These are phyloP conservation scores for Phytophthora constricta DNA, from an alignment of 352 stramenopile species.

Conservation along the genomic window DNA sequence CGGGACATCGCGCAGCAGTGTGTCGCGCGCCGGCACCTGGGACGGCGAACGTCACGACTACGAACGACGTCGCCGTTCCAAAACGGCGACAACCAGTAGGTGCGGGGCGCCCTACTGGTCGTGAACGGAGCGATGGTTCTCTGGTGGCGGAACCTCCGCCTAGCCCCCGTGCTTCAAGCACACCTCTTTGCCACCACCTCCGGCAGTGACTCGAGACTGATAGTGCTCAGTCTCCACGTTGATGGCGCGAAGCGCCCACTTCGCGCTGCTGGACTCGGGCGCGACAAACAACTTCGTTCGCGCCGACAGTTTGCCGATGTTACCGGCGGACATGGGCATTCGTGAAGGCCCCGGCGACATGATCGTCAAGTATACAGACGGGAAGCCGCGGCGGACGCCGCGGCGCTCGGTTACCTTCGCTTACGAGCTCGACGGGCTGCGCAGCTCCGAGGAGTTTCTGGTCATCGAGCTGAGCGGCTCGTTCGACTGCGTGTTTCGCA, in stretches of 20 bases:
- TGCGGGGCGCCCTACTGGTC: slow-evolving; percentile 14
- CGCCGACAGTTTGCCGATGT: slow-evolving; percentile 9
- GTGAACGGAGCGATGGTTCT: slow-evolving; percentile 2
- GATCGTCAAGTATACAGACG: neutral
- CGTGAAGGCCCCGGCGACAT: slow-evolving; percentile 6
- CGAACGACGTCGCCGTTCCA: slow-evolving; percentile 15
- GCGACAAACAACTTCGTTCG: slow-evolving; percentile 20
- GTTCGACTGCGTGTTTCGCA: slow-evolving; percentile 7
- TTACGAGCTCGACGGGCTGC: slow-evolving; percentile 32
- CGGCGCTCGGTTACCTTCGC: slow-evolving; percentile 13
- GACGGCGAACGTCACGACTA: neutral
- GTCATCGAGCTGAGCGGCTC: slow-evolving; percentile 23
- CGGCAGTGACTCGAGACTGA: neutral
- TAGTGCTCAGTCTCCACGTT: neutral
- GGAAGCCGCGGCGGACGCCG: neutral
- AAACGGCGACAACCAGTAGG: slow-evolving; percentile 1
- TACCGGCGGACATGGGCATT: slow-evolving; percentile 16
- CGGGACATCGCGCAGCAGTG: slow-evolving; percentile 12
- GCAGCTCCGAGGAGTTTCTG: slow-evolving; percentile 26
- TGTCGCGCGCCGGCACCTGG: slow-evolving; percentile 19
- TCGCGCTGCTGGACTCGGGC: neutral
- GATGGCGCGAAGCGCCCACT: neutral
- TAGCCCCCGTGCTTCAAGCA: neutral
- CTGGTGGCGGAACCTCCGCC: slow-evolving; percentile 3
- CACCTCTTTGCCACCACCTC: neutral